Conservation (phyloP, 2,329 filamentous ascomycete species). For the Furcasterigmium furcatum region DNA sequence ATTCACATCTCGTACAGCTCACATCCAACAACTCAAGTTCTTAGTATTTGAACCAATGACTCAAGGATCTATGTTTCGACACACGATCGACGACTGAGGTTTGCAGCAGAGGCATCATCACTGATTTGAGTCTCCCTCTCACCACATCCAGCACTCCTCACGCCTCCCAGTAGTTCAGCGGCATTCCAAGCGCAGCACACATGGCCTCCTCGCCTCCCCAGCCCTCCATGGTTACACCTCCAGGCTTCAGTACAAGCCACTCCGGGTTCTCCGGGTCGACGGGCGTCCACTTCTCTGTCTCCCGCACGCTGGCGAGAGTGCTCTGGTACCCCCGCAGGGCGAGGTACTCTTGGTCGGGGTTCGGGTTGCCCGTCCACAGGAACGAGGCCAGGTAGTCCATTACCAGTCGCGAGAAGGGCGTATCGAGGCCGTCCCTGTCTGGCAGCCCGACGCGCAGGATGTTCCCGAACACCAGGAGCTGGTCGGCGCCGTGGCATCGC, state of each 20-base stretch:
- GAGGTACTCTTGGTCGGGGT: constrained; percentile 22
- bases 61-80: too few relatives aligned
- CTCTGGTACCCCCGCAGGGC: constrained; percentile 19
- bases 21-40: too few relatives aligned
- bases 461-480: constrained; percentile 31
- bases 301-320: constrained; percentile 20
- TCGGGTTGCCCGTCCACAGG: constrained; percentile 25
- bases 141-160: too few relatives aligned
- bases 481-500: constrained; percentile 37
- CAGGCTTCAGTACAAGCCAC: neutral
- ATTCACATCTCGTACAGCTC: too few relatives aligned
- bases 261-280: constrained; percentile 4
- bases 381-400: constrained; percentile 31
- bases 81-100: too few relatives aligned
- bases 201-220: neutral
- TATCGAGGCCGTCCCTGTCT: constrained; percentile 30
- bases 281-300: constrained; percentile 21
- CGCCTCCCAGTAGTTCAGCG: neutral
- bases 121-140: too few relatives aligned
- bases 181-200: neutral
- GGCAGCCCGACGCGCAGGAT: constrained; percentile 22
- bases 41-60: too few relatives aligned
- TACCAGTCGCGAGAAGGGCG: constrained; percentile 25
- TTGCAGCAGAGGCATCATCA: too few relatives aligned
- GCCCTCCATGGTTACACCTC: neutral